Percentiles rank a stretch among this genome's conserved stretches.
Evolutionary conservation across 352 stramenopile species (phyloP).

Genomic region (Globisporangium paroecandrum): DNA sequence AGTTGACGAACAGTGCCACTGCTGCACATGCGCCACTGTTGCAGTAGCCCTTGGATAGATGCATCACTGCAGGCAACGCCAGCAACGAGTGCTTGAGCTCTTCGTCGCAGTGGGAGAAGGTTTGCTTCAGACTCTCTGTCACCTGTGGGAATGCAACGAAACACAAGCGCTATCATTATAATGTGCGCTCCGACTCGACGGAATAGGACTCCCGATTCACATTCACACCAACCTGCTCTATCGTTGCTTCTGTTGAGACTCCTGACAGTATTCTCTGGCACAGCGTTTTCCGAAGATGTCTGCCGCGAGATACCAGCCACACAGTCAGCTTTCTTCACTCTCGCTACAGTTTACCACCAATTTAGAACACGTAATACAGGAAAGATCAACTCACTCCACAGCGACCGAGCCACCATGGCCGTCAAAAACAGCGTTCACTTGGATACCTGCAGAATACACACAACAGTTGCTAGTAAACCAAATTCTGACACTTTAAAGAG

Average conservation of each 20-base stretch:
- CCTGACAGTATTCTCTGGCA: conserved; percentile 36
- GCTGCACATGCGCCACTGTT: conserved; percentile 69
- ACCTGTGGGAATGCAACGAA: conserved; percentile 8
- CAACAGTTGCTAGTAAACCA: neutral
- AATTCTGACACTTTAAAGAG: neutral
- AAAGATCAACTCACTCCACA: conserved; percentile 44
- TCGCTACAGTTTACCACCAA: neutral
- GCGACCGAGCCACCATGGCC: conserved; percentile 62
- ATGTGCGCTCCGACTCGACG: no score
- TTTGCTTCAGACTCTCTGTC: conserved; percentile 22
- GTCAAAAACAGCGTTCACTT: conserved; percentile 60
- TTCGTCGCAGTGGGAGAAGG: conserved; percentile 54
- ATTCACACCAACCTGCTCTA: conserved; percentile 24
- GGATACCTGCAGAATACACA: conserved; percentile 27
- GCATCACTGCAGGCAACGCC: conserved; percentile 31
- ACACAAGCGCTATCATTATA: neutral
- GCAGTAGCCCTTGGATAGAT: conserved; percentile 64
- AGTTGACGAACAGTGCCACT: conserved; percentile 56
- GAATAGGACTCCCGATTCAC: neutral
- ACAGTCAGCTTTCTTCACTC: neutral
- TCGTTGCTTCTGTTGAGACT: conserved; percentile 24
- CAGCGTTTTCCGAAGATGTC: conserved; percentile 34
- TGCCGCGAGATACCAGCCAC: conserved; percentile 6
- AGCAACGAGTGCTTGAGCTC: conserved; percentile 56
- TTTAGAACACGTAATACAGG: neutral